Base-by-base conservation (phyloP, 768 basidiomycete species). In the Naganishia onofrii region DNA sequence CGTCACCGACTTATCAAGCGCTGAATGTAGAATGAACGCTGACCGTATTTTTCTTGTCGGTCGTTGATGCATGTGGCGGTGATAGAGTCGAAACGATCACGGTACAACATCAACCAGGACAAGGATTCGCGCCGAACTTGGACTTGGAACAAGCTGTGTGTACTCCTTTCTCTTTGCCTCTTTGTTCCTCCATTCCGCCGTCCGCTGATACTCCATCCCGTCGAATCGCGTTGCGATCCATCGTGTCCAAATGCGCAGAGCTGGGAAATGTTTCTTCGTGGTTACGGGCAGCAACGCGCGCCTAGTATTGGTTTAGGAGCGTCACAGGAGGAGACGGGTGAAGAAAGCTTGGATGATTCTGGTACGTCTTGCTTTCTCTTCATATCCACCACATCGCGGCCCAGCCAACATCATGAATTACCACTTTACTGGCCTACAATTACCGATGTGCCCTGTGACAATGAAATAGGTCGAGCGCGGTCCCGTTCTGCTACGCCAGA, bases 101-200 rank as follows among this genome's bases (percentile, higher is more conserved):
- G 9, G 38, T 63, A 5, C 60, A 63, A 4, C 60, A 63, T 63
- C 60, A 63, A 29, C 60, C 60, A 28, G 60, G 60, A 63, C 36
- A 63, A 63, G 60, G 60, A 15, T 63, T 63, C 19, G 60, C 38
- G 21, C 60, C 60, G 19, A 63, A 63, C 42, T 26, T 63, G 15
- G 60, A 63, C 42, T 29, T 63, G 38, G 32, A 44, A 34, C 60
- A 63, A 44, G 60, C 60, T 21, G 60, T 63, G 7, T 42, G 38
- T 13, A 17, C 38, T 3, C 38, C n/a, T 15, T 26, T 17, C 12
- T 7, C n/a, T 26, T 42, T 17, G n/a, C 42, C 10, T 8, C 15
- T 21, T 46, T 36, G 12, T 36, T 36, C 4, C 9, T n/a, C 38
- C 12, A 3, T 42, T 17, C 23, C 32, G 1, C 10, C 58, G n/a